Conservation (phyloP, 2,329 filamentous ascomycete species). For the Pestalotiopsis fici region DNA sequence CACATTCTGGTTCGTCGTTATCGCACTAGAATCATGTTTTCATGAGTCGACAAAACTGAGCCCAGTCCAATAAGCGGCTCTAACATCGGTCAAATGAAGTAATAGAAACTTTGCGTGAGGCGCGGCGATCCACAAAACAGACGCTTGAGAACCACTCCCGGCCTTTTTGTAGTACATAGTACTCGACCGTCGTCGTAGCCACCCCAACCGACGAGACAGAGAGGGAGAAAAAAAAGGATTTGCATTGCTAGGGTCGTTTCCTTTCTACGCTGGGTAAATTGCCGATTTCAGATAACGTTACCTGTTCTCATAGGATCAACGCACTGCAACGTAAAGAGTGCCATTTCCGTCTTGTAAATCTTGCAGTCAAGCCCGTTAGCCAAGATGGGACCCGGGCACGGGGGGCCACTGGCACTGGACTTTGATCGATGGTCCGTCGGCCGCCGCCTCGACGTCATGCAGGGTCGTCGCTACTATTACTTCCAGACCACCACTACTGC, state of each 20-base stretch:
- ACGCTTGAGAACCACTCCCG: neutral
- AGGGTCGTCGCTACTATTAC: neutral
- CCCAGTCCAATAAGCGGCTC: slow-evolving; percentile 8
- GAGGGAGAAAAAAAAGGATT: neutral
- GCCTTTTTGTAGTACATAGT: neutral
- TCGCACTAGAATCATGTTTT: neutral
- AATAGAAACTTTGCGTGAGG: slow-evolving; percentile 5
- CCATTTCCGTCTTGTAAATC: slow-evolving; percentile 4
- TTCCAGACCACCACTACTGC: neutral
- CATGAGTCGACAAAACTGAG: slow-evolving; percentile 7
- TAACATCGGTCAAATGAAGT: slow-evolving; percentile 11
- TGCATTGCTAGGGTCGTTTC: neutral
- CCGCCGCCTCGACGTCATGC: slow-evolving; percentile 3
- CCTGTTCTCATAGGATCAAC: neutral
- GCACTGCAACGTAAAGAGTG: neutral
- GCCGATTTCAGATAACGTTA: neutral
- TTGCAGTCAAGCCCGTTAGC: neutral
- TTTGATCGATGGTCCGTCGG: neutral
- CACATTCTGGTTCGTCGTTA: neutral
- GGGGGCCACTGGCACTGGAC: neutral
- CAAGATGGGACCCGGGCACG: too few relatives aligned
- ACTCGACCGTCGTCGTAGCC: slow-evolving; percentile 1
- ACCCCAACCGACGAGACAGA: neutral
- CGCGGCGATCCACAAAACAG: slow-evolving; percentile 3
- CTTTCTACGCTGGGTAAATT: neutral